A percentile compares a stretch with the other conserved stretches of the same genome.
Evolutionary conservation across 352 stramenopile species (phyloP).

Genomic region (Plasmopara viticola): DNA sequence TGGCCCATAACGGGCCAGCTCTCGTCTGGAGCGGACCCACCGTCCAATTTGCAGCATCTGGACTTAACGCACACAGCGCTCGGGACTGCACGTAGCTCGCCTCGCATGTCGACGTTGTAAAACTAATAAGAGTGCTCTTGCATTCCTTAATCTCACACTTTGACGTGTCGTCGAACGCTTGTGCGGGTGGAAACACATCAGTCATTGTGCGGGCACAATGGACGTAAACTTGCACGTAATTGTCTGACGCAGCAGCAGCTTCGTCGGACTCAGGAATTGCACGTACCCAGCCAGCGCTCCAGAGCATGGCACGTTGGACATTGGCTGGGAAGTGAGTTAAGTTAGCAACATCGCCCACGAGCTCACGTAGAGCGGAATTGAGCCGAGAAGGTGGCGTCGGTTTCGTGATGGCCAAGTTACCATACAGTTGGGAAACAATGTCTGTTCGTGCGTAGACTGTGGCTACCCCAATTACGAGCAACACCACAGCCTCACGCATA

Average conservation of each 20-base stretch:
- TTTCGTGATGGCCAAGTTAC: constrained; percentile 12
- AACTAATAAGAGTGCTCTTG: constrained; percentile 29
- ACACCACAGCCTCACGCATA: constrained; percentile 2
- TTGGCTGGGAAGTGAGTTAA: constrained; percentile 10
- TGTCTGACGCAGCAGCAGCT: constrained; percentile 1
- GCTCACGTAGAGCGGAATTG: constrained; percentile 4
- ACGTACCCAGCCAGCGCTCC: constrained; percentile 31
- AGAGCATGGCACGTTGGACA: constrained; percentile 38
- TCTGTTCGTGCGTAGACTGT: constrained; percentile 12
- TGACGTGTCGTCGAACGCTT: constrained; percentile 14
- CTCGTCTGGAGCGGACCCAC: constrained; percentile 4
- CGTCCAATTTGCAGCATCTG: background rate
- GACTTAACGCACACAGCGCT: constrained; percentile 22
- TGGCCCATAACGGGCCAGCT: constrained; percentile 22
- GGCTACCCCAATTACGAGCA: background rate
- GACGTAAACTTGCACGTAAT: constrained; percentile 39
- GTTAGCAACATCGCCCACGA: constrained; percentile 8
- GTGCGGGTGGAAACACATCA: constrained; percentile 22
- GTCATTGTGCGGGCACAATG: constrained; percentile 36
- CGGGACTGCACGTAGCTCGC: constrained; percentile 8
- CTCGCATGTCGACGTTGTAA: constrained; percentile 19
- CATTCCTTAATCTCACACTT: constrained; percentile 21
- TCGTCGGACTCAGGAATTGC: constrained; percentile 1
- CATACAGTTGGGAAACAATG: constrained; percentile 13
- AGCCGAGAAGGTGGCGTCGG: constrained; percentile 10